These are phyloP conservation scores for Ceratocystis cacaofunesta DNA, from an alignment of 2,329 filamentous ascomycete genomes.

Conservation along the genomic window DNA sequence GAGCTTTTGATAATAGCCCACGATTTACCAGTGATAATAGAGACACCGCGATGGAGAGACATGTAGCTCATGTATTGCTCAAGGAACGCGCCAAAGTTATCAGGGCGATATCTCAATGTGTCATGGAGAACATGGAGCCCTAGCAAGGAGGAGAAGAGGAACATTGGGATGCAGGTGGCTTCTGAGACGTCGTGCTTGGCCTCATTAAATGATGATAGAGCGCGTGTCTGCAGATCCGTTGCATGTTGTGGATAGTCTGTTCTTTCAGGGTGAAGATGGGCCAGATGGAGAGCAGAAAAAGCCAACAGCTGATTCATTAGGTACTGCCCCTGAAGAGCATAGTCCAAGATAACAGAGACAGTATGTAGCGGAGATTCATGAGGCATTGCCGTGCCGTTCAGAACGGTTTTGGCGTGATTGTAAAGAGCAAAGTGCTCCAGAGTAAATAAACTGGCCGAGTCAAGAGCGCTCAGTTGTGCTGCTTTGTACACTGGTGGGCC, in stretches of 20 bases:
- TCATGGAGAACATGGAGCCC: background rate
- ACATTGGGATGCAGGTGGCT: background rate
- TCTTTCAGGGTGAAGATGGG: slow-evolving; percentile 21
- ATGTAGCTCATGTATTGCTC: background rate
- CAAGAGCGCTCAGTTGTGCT: background rate
- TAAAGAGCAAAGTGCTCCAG: slow-evolving; percentile 27
- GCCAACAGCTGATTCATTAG: slow-evolving; percentile 35
- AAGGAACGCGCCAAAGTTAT: background rate
- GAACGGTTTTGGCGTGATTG: slow-evolving; percentile 21
- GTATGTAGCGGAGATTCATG: background rate
- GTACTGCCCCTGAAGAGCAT: slow-evolving; percentile 28
- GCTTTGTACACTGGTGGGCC: background rate
- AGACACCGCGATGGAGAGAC: background rate
- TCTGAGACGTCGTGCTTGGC: background rate
- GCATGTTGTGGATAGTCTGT: slow-evolving; percentile 26
- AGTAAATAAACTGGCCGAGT: slow-evolving; percentile 22
- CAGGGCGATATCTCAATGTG: background rate
- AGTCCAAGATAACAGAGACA: background rate
- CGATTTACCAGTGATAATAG: background rate
- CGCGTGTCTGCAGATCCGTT: slow-evolving; percentile 32
- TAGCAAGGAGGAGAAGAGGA: background rate
- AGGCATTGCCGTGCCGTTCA: slow-evolving; percentile 21
- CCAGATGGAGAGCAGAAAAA: slow-evolving; percentile 30
- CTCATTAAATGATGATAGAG: slow-evolving; percentile 21
- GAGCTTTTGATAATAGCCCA: background rate